Evolutionary conservation across 2,329 filamentous ascomycete genomes (phyloP).

Genomic region (Aspergillus alliaceus): DNA sequence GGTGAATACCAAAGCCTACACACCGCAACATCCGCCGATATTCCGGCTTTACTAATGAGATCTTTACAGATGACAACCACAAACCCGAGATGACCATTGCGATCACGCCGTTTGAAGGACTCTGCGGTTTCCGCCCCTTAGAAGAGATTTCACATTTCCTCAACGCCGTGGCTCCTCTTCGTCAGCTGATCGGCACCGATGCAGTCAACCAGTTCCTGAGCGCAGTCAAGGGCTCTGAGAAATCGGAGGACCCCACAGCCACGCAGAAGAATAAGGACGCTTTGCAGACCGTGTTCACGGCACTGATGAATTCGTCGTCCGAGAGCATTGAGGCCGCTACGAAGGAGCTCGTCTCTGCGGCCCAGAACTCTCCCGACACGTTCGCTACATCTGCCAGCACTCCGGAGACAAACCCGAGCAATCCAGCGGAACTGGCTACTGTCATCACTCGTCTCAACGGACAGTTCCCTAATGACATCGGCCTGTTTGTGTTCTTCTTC

Average conservation of each 20-base stretch:
- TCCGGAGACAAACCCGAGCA: conserved; percentile 35
- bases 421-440: conserved; percentile 65
- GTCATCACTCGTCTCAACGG: conserved; percentile 75
- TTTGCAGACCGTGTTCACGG: conserved; percentile 71
- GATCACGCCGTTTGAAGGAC: conserved; percentile 90
- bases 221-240: conserved; percentile 56
- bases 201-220: conserved; percentile 56
- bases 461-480: conserved; percentile 87
- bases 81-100: conserved; percentile 99
- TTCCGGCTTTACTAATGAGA: neutral
- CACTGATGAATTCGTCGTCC: conserved; percentile 75
- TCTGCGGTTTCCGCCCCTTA: conserved; percentile 91
- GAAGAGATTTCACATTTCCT: conserved; percentile 85
- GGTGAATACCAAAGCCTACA: conserved; percentile 34
- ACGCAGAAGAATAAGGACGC: conserved; percentile 71
- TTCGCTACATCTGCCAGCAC: conserved; percentile 62
- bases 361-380: conserved; percentile 64
- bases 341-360: conserved; percentile 68
- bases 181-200: conserved; percentile 60
- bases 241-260: conserved; percentile 46
- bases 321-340: conserved; percentile 65
- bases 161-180: conserved; percentile 62
- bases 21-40: neutral
- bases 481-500: conserved; percentile 94
- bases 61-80: conserved; percentile 80